Evolutionary conservation across 176 grass and related monocot species (phyloP).

Genomic region (Triticum dicoccoides): DNA sequence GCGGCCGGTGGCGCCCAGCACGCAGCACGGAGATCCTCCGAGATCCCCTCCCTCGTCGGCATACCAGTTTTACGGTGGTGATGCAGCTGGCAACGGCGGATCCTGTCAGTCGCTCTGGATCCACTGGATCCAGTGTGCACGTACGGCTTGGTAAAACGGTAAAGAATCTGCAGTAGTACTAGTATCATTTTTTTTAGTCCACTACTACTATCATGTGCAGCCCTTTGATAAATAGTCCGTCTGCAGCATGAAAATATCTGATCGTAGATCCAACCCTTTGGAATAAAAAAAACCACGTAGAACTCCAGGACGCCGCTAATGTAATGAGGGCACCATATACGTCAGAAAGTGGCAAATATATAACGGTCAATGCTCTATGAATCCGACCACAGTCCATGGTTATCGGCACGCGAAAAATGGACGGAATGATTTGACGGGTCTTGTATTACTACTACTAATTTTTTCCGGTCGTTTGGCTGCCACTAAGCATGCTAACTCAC

Average conservation of each 20-base stretch:
- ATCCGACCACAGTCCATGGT: background rate
- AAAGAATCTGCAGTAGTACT: too few species aligned
- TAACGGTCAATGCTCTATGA: background rate
- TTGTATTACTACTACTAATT: too few species aligned
- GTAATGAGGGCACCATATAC: background rate
- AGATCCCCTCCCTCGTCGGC: background rate
- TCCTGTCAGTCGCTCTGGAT: too few species aligned
- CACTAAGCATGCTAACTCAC: slow-evolving; percentile 27
- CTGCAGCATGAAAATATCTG: too few species aligned
- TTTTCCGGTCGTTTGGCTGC: background rate
- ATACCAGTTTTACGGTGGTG: too few species aligned
- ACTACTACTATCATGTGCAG: too few species aligned
- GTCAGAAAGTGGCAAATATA: background rate
- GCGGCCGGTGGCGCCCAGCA: background rate
- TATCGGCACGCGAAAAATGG: background rate
- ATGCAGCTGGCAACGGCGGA: too few species aligned
- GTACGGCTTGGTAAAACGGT: too few species aligned
- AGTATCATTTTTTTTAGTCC: background rate
- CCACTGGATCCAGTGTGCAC: background rate
- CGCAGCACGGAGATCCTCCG: background rate
- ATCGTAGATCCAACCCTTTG: too few species aligned
- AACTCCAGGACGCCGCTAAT: too few species aligned
- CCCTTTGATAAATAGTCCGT: too few species aligned
- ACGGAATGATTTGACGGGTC: background rate
- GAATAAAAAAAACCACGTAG: too few species aligned